Conservation (phyloP, 2,329 filamentous ascomycete genomes). For the Beauveria varroae region DNA sequence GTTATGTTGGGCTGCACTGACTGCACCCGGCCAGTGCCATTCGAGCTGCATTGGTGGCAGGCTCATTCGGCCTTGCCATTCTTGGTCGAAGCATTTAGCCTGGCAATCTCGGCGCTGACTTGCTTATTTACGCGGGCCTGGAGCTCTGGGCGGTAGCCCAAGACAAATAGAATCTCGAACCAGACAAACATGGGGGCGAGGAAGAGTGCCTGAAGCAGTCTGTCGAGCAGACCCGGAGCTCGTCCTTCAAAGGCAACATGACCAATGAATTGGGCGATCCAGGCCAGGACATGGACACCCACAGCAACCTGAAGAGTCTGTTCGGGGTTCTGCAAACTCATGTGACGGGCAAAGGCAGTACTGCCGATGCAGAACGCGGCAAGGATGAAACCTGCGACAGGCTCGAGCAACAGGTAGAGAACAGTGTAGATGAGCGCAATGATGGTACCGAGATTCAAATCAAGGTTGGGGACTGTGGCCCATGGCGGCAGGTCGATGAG, state of each 20-base stretch:
- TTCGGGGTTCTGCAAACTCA: slow-evolving; percentile 50
- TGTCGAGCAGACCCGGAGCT: slow-evolving; percentile 84
- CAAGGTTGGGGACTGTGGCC: slow-evolving; percentile 59
- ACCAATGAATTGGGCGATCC: slow-evolving; percentile 86
- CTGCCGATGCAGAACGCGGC: slow-evolving; percentile 68
- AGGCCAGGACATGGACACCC: slow-evolving; percentile 63
- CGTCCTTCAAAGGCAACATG: slow-evolving; percentile 85
- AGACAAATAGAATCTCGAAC: slow-evolving; percentile 84
- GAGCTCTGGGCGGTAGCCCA: slow-evolving; percentile 85
- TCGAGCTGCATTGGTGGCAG: neutral
- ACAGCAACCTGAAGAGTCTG: slow-evolving; percentile 51
- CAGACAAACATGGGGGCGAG: slow-evolving; percentile 95
- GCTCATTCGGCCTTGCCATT: slow-evolving; percentile 44
- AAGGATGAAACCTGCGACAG: slow-evolving; percentile 75
- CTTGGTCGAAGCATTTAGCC: slow-evolving; percentile 56
- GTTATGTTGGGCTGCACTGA: neutral
- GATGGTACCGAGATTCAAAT: slow-evolving; percentile 59
- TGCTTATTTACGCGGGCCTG: slow-evolving; percentile 71
- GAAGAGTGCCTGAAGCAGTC: slow-evolving; percentile 84
- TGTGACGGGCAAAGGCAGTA: slow-evolving; percentile 68
- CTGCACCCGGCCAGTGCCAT: no score
- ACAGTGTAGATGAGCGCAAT: slow-evolving; percentile 60
- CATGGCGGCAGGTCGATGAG: slow-evolving; percentile 59
- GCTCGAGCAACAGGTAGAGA: slow-evolving; percentile 87
- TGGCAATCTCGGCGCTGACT: slow-evolving; percentile 69